Conservation (phyloP, 306 rosid species). For the cucumber (Cucumis sativus) region Cucumber_9930_V3 NC_026658.2:26067501-26068000, state of each 20-base stretch:
- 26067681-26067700: slow-evolving; percentile 71
- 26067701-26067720: slow-evolving; percentile 65
- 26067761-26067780: slow-evolving; percentile 75
- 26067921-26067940: neutral
- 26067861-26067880: neutral
- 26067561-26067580: neutral
- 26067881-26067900: neutral
- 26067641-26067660: neutral
- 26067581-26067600: neutral
- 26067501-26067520: no score
- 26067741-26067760: slow-evolving; percentile 54
- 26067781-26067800: slow-evolving; percentile 71
- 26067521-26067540: no score
- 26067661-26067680: slow-evolving; percentile 42
- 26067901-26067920: neutral
- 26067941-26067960: neutral
- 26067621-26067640: neutral
- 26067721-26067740: slow-evolving; percentile 42
- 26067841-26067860: neutral
- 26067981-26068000: neutral
- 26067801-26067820: slow-evolving; percentile 50
- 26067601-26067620: neutral
- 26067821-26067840: neutral
- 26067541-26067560: no score
- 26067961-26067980: neutral